A percentile compares a stretch with the other conserved stretches of the same genome.
Conservation (phyloP, 768 basidiomycete species). For the Hemileccinum impolitum region DNA sequence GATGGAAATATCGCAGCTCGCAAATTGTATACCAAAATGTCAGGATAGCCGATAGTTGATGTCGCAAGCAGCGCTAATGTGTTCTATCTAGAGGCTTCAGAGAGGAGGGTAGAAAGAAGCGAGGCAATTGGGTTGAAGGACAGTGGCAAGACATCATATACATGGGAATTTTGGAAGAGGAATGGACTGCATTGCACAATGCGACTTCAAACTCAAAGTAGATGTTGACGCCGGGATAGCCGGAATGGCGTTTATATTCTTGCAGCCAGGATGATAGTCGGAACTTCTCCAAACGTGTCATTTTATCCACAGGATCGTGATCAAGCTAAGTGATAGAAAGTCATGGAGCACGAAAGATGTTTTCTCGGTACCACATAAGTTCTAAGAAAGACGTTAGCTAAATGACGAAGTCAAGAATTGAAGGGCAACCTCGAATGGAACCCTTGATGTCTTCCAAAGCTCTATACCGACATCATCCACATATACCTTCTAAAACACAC, state of each 20-base stretch:
- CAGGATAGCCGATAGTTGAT: conserved; percentile 8
- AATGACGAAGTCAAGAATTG: not conserved
- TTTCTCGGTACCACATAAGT: conserved; percentile 73
- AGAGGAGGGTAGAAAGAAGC: conserved; percentile 25
- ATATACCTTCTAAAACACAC: not conserved
- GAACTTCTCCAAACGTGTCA: not conserved
- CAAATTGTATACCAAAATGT: conserved; percentile 35
- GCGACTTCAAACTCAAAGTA: not conserved
- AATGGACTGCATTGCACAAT: conserved; percentile 20
- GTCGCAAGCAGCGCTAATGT: not conserved
- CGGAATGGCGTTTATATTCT: too few species aligned
- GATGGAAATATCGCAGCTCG: conserved; percentile 34
- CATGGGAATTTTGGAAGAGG: conserved; percentile 33
- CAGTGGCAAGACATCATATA: conserved; percentile 31
- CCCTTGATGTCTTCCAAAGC: conserved; percentile 79
- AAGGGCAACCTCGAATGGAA: conserved; percentile 62
- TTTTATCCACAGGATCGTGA: not conserved
- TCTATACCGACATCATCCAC: conserved; percentile 35
- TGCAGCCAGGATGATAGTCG: not conserved
- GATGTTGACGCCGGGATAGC: too few species aligned
- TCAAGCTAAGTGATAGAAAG: too few species aligned
- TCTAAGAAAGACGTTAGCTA: conserved; percentile 41
- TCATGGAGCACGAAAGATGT: conserved; percentile 54
- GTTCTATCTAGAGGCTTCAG: conserved; percentile 28
- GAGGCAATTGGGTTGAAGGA: conserved; percentile 16